Evolutionary conservation across 2,329 filamentous ascomycete genomes (phyloP), one percentile per base, ranked within the genome.

Genomic region (Cryphonectria japonica): DNA sequence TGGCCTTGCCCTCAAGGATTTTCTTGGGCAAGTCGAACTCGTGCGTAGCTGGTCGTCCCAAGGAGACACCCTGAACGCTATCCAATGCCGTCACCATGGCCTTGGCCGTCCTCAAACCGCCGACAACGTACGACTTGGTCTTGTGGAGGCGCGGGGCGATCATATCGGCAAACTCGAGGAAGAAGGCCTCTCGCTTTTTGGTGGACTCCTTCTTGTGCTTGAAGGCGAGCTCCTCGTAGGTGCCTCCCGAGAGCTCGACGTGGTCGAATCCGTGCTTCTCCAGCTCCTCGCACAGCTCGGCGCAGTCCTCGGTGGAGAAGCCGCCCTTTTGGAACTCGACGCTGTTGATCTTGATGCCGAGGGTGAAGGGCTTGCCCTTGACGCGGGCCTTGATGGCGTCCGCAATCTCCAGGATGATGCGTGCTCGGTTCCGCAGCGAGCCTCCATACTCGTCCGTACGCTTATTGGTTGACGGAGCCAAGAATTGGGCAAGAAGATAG

Each of bases 281-380:
- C 1, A 88, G 79, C 32, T 83, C 77, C 60, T 80, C 77, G 77
- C 84, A 85, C 69, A 89, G 79, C 41, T 82, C 76, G 41, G 79
- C 81, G 1, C 85, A 84, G 72, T 89, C 87, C 11, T 85, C 83
- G 1, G 85, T 80, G 62, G 81, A 79, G 46, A 88, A 84, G 0
- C 86, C 86, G 37, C 83, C 82, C 22, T 83, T 82, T 74, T 87
- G 84, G 78, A 87, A 87, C 75, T 87, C 85, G 63, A 87, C 85
- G n/a, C 80, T 82, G 80, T 89, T 89, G 74, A 89, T 79, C 80
- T 90, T 89, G 79, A 89, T 87, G 61, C 84, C 82, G 14, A 89
- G 73, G 75, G 88, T 85, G 75, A 78, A 84, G 69, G 74, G 74
- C 34, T 76, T 71, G 16, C 73, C 66, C 37, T 78, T 76, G 32